These are phyloP conservation scores for Ramalina intermedia DNA, from an alignment of 495 filamentous ascomycete species.

Conservation along the genomic window DNA sequence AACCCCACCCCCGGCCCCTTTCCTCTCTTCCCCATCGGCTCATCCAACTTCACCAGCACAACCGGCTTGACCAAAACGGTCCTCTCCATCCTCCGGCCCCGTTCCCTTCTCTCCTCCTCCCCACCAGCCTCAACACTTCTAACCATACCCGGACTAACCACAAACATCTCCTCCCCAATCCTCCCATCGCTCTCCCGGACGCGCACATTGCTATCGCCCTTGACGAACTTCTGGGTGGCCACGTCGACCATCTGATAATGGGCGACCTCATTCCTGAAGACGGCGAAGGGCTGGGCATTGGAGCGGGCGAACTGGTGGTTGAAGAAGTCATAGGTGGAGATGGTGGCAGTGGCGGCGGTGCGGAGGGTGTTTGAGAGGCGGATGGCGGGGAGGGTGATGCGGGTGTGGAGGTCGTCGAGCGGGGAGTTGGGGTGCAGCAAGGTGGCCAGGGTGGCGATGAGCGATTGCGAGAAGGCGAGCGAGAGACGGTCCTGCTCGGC, in stretches of 20 bases:
- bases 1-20: neutral
- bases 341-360: constrained; percentile 4
- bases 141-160: constrained; percentile 5
- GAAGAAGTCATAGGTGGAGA: constrained; percentile 4
- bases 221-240: constrained; percentile 8
- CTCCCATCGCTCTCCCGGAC: constrained; percentile 9
- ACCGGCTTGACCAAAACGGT: constrained; percentile 10
- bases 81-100: neutral
- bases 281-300: neutral
- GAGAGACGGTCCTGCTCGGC: constrained; percentile 7
- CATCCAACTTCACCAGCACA: constrained; percentile 12
- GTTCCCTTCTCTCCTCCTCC: neutral
- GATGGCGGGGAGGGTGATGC: constrained; percentile 6
- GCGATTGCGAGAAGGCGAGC: neutral
- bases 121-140: neutral
- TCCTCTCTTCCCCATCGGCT: constrained; percentile 13
- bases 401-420: constrained; percentile 3
- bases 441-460: constrained; percentile 4
- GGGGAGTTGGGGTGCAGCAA: neutral
- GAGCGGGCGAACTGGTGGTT: constrained; percentile 3
- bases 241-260: constrained; percentile 9
- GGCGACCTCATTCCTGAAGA: constrained; percentile 7
- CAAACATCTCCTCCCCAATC: constrained; percentile 13
- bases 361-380: constrained; percentile 3
- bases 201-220: constrained; percentile 6